Evolutionary conservation across 1,284 basidiomycete genomes (phyloP).

Genomic region (Heterobasidion parviporum): DNA sequence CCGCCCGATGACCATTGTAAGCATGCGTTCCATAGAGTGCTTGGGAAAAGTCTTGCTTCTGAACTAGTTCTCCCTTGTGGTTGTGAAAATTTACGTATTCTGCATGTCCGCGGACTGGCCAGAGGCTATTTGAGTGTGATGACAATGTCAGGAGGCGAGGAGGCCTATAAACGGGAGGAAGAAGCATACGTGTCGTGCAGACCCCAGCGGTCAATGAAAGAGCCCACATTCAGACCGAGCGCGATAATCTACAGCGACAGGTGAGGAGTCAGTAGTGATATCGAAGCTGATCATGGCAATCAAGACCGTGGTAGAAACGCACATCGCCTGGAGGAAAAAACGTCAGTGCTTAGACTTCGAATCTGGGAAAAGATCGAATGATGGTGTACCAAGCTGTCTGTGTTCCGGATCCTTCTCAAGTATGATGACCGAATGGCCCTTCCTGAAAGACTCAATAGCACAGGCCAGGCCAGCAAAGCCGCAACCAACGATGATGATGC

Average conservation of each 20-base stretch:
- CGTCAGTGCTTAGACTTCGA: no score
- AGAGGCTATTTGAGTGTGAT: constrained; percentile 10
- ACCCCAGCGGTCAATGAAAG: constrained; percentile 9
- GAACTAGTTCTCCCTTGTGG: constrained; percentile 15
- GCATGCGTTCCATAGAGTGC: constrained; percentile 12
- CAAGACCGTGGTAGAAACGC: no score
- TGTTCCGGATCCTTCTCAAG: constrained; percentile 16
- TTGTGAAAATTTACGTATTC: constrained; percentile 13
- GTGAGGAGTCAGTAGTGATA: no score
- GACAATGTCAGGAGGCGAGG: no score
- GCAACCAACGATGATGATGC: constrained; percentile 18
- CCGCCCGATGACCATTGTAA: constrained; percentile 20
- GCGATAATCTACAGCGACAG: constrained; percentile 2
- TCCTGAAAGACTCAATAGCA: constrained; percentile 21
- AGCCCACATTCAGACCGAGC: constrained; percentile 7
- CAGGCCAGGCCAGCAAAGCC: constrained; percentile 23
- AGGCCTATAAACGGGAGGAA: background rate
- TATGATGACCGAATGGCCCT: constrained; percentile 20
- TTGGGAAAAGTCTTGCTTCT: constrained; percentile 13
- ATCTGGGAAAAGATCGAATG: no score
- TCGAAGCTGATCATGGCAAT: no score
- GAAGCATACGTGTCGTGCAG: constrained; percentile 6
- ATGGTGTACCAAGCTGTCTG: constrained; percentile 11
- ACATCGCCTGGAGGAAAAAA: no score
- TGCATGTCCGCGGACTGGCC: constrained; percentile 15